Evolutionary conservation across 2,329 filamentous ascomycete genomes (phyloP), one percentile per base, ranked within the genome.

Genomic region (Alternaria arborescens): DNA sequence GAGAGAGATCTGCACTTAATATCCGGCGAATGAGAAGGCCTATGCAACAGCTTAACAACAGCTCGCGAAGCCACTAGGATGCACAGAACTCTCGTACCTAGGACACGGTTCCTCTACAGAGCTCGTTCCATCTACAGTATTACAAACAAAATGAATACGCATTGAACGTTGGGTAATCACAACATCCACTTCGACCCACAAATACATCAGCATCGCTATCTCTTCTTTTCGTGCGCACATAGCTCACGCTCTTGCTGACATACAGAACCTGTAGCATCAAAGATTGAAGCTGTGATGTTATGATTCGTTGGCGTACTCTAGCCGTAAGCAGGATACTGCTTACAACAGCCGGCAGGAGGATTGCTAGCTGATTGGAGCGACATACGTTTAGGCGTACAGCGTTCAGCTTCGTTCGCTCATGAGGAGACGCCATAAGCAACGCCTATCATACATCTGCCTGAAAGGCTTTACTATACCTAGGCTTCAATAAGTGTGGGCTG

Each of bases 281-380:
- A 26, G 22, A 53, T 32, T 8, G 18, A 20, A 38, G 30, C 18
- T 8, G 24, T 16, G n/a, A 46, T 24, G 11, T 7, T 40, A 16
- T 26, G 52, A 38, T 30, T 18, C 28, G n/a, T 18, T 24, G 8
- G 24, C 12, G n/a, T 11, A 26, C 22, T 32, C 40, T 34, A n/a
- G 14, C 52, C 24, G 8, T 41, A 59, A 59, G 12, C n/a, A 36
- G 56, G 20, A 48, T 59, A 55, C 43, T 28, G 57, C 57, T 55
- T 55, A 59, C 51, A 22, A 36, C 6, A 36, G 14, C 12, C 12
- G 11, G 32, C 32, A 36, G 32, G 32, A 40, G n/a, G 26, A 50
- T 38, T 38, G 14, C 14, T 4, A 20, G 44, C 20, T 43, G 20
- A 61, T 52, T 55, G 16, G 53, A 16, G 7, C 20, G 16, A 50